These are phyloP conservation scores for Trichomonascaceae sp. DNA, from an alignment of 1,139 yeast genomes.

Conservation along the genomic window DNA sequence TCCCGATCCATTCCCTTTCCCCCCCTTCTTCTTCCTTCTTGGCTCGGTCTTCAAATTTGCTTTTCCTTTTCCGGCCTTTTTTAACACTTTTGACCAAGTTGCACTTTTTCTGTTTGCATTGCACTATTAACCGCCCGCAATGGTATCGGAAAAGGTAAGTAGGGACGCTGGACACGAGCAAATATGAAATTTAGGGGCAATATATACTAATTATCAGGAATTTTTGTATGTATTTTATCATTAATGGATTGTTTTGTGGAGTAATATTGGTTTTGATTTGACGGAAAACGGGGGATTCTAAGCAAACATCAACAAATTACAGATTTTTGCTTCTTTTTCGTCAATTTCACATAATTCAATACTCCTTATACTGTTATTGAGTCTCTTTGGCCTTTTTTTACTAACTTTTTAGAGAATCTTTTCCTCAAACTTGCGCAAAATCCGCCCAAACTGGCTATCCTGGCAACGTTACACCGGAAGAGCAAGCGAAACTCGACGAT, in stretches of 20 bases:
- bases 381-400: background rate
- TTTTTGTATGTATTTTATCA: constrained; percentile 10
- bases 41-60: background rate
- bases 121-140: constrained; percentile 1
- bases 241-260: background rate
- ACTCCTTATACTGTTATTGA: background rate
- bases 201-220: constrained; percentile 9
- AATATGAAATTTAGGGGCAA: background rate
- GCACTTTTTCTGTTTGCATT: background rate
- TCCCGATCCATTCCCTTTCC: background rate
- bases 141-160: constrained; percentile 13
- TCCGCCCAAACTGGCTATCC: constrained; percentile 72
- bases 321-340: too few relatives aligned
- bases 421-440: constrained; percentile 64
- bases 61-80: background rate
- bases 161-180: background rate
- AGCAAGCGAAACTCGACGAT: constrained; percentile 52
- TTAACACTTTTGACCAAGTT: background rate
- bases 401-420: constrained; percentile 31
- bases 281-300: background rate
- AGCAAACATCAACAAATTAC: background rate
- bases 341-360: background rate
- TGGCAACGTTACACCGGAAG: constrained; percentile 69
- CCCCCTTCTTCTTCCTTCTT: background rate
- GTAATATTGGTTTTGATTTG: background rate